Evolutionary conservation across 2,329 filamentous ascomycete species (phyloP).

Genomic region (Cladosporium oxysporum): DNA sequence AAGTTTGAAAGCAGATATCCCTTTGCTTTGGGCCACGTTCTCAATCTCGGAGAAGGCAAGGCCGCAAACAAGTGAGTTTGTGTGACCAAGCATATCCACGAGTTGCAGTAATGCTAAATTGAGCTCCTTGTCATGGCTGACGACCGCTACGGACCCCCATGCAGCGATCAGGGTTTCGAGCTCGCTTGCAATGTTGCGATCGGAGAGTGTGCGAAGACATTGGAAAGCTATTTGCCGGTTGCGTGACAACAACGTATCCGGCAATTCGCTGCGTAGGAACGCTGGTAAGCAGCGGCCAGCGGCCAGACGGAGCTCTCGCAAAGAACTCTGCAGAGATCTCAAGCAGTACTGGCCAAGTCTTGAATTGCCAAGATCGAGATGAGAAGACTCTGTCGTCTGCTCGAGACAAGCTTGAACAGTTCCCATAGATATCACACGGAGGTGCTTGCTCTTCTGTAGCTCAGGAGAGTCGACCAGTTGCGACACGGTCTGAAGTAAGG

Average conservation of each 20-base stretch:
- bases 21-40: slow-evolving; percentile 68
- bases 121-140: slow-evolving; percentile 77
- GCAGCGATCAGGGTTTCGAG: slow-evolving; percentile 84
- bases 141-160: slow-evolving; percentile 78
- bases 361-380: slow-evolving; percentile 69
- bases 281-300: slow-evolving; percentile 62
- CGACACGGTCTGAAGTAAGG: slow-evolving; percentile 20
- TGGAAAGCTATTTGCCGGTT: slow-evolving; percentile 73
- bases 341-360: slow-evolving; percentile 77
- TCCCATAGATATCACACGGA: slow-evolving; percentile 70
- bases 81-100: slow-evolving; percentile 82
- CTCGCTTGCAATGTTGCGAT: slow-evolving; percentile 65
- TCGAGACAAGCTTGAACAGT: slow-evolving; percentile 68
- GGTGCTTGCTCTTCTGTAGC: slow-evolving; percentile 54
- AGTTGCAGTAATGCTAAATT: slow-evolving; percentile 83
- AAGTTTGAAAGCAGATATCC: slow-evolving; percentile 56
- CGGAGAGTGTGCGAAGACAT: slow-evolving; percentile 70
- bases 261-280: slow-evolving; percentile 60
- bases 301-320: slow-evolving; percentile 80
- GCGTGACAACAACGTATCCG: slow-evolving; percentile 52
- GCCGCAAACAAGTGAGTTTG: slow-evolving; percentile 75
- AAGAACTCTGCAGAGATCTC: slow-evolving; percentile 76
- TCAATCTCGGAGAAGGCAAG: slow-evolving; percentile 81
- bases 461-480: slow-evolving; percentile 42
- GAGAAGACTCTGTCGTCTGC: slow-evolving; percentile 61